Percentiles rank a stretch among this genome's conserved stretches.
Conservation (phyloP, 148 eudicot genomes). For the Arctostaphylos glauca region DNA sequence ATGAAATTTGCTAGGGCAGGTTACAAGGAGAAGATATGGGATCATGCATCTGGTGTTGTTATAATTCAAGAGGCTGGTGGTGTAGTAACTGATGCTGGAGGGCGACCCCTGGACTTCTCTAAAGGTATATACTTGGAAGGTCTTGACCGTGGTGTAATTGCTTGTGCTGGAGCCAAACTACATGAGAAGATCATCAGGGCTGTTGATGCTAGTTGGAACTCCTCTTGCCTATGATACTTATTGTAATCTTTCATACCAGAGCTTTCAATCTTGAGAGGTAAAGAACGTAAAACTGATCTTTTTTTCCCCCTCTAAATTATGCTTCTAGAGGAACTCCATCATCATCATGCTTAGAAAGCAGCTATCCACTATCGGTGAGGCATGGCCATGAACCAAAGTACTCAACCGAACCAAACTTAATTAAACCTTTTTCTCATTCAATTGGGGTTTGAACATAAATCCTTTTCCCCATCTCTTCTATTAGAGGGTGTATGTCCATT, state of each 20-base stretch:
- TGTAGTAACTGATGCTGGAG: slow-evolving; percentile 50
- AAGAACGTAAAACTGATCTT: not conserved
- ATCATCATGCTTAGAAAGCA: not conserved
- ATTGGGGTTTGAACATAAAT: not conserved
- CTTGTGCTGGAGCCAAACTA: slow-evolving; percentile 39
- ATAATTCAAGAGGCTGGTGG: slow-evolving; percentile 54
- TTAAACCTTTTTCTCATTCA: not conserved
- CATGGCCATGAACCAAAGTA: not conserved
- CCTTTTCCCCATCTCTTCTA: not conserved
- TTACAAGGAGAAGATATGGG: slow-evolving; percentile 58
- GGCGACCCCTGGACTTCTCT: slow-evolving; percentile 35
- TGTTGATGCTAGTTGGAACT: slow-evolving; percentile 55
- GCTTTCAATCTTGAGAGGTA: not conserved
- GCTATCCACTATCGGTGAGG: not conserved
- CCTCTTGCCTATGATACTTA: slow-evolving; percentile 35
- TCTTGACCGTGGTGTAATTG: slow-evolving; percentile 47
- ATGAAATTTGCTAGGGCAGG: slow-evolving; percentile 54
- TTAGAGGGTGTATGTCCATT: not conserved
- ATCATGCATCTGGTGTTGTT: slow-evolving; percentile 50
- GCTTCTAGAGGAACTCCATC: not conserved
- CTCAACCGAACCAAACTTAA: not conserved
- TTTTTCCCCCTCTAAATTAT: not conserved
- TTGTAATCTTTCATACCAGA: not conserved
- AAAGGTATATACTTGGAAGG: slow-evolving; percentile 46
- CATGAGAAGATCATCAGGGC: slow-evolving; percentile 43